These are phyloP conservation scores for Myriangium duriaei DNA, from an alignment of 2,329 filamentous ascomycete genomes.

Conservation along the genomic window DNA sequence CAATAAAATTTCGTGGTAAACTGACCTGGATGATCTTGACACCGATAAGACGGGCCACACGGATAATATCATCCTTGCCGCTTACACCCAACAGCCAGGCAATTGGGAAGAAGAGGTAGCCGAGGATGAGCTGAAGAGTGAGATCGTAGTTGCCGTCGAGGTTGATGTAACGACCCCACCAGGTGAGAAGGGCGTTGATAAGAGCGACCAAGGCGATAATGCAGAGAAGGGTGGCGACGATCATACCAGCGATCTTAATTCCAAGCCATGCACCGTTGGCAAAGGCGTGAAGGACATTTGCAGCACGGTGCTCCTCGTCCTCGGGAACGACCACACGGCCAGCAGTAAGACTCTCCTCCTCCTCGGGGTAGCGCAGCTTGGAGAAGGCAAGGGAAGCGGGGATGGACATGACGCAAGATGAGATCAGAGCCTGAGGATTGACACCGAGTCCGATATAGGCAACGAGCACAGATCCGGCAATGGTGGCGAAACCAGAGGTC, in stretches of 20 bases:
- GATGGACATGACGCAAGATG: conserved; percentile 91
- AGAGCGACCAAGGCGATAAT: conserved; percentile 68
- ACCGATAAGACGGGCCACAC: conserved; percentile 67
- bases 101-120: conserved; percentile 66
- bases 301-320: conserved; percentile 60
- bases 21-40: conserved; percentile 65
- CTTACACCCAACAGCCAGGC: conserved; percentile 73
- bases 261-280: conserved; percentile 76
- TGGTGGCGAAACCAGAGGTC: conserved; percentile 85
- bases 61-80: conserved; percentile 41
- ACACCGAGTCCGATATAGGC: conserved; percentile 77
- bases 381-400: conserved; percentile 80
- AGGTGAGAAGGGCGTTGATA: conserved; percentile 63
- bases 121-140: conserved; percentile 61
- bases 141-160: conserved; percentile 54
- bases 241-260: conserved; percentile 77
- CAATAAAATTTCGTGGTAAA: conserved; percentile 12
- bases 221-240: conserved; percentile 65
- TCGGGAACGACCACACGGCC: conserved; percentile 72
- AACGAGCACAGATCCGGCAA: conserved; percentile 75
- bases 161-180: conserved; percentile 70
- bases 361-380: conserved; percentile 82
- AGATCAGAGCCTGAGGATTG: conserved; percentile 74
- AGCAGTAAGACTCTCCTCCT: conserved; percentile 72
- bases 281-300: conserved; percentile 75